These are phyloP conservation scores for Exophiala mesophila DNA, from an alignment of 2,329 filamentous ascomycete species.

Conservation along the genomic window DNA sequence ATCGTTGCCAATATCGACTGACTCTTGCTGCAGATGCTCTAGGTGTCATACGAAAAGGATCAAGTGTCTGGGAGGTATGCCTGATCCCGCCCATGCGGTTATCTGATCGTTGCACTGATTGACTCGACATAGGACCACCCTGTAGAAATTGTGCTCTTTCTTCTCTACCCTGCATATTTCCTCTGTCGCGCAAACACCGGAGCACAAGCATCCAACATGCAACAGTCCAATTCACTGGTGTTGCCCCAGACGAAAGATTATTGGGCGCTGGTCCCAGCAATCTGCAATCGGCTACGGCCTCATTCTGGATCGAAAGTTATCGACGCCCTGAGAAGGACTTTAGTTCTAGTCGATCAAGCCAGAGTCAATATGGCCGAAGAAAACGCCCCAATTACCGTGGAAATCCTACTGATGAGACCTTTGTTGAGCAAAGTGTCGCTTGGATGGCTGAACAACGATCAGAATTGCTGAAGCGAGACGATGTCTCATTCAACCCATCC, in stretches of 20 bases:
- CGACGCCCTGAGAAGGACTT: conserved; percentile 20
- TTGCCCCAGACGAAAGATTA: neutral
- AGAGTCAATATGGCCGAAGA: conserved; percentile 4
- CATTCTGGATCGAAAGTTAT: conserved; percentile 4
- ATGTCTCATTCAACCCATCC: conserved; percentile 12
- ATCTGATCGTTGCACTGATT: neutral
- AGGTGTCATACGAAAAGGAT: conserved; percentile 18
- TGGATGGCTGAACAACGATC: conserved; percentile 10
- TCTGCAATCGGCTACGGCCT: neutral
- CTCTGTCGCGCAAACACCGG: conserved; percentile 6
- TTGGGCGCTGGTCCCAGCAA: neutral
- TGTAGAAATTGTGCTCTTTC: conserved; percentile 15
- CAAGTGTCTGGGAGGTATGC: conserved; percentile 13
- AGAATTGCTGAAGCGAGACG: conserved; percentile 7
- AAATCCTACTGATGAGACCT: conserved; percentile 13
- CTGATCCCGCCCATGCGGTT: neutral
- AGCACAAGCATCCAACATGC: conserved; percentile 6
- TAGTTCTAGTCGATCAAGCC: conserved; percentile 18
- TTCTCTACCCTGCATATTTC: conserved; percentile 10
- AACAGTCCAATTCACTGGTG: neutral
- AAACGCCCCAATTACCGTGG: conserved; percentile 11
- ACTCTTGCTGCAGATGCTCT: conserved; percentile 6
- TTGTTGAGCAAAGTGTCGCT: conserved; percentile 12
- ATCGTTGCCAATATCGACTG: no score
- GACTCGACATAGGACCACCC: conserved; percentile 3